Conservation (phyloP, 2,329 filamentous ascomycete genomes). For the Colletotrichum sp. region DNA sequence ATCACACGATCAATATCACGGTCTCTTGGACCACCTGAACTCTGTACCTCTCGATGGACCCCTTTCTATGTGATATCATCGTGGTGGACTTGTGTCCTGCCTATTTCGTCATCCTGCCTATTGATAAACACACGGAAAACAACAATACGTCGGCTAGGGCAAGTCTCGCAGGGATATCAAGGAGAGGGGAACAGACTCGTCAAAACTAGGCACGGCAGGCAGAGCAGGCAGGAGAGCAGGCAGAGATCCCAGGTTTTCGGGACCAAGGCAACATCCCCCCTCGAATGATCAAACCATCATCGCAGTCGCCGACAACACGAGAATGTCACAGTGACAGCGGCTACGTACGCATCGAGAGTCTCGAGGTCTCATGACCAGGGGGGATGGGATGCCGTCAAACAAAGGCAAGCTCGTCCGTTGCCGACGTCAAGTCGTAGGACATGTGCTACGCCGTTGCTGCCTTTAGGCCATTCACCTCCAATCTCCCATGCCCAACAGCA, state of each 20-base stretch:
- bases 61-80: neutral
- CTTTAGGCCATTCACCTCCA: neutral
- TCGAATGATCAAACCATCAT: neutral
- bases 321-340: slow-evolving; percentile 12
- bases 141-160: neutral
- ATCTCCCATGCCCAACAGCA: neutral
- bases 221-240: neutral
- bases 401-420: neutral
- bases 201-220: neutral
- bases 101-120: neutral
- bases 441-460: neutral
- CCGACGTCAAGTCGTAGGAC: neutral
- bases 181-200: neutral
- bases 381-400: neutral
- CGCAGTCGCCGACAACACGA: slow-evolving; percentile 1
- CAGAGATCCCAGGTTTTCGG: slow-evolving; percentile 6
- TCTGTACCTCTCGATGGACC: neutral
- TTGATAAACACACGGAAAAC: neutral
- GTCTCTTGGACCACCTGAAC: neutral
- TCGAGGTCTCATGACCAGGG: neutral
- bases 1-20: neutral
- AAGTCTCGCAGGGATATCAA: neutral
- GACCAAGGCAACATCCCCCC: neutral
- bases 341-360: neutral
- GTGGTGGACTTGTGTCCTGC: neutral